Base-by-base conservation (phyloP, 495 filamentous ascomycete species). In the Pyrenopolyporus hunteri region DNA sequence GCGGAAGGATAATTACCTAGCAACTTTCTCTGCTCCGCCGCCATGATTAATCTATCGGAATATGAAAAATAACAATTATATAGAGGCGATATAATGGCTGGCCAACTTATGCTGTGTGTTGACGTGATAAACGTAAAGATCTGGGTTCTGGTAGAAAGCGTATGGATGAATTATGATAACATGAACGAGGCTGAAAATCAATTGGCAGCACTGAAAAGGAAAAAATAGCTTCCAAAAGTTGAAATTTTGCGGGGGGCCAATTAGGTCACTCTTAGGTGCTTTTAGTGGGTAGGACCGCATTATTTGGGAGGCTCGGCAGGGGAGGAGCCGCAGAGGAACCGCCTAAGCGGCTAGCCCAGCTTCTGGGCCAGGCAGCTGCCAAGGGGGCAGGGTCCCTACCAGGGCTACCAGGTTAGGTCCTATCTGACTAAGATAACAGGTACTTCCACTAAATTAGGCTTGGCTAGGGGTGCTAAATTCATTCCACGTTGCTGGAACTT, bases 21-120 rank as follows among this genome's bases (percentile, higher is more conserved):
- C 83, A 96, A 86, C 83, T 93, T 94, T 73, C 93, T 83, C 75
- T 96, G 92, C 84, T 97, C 93, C 45, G 92, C 91, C 52, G 92
- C 92, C 93, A 97, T 97, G 40, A 26, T 83, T 4, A 29, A n/a
- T n/a, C n/a, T n/a, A n/a, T n/a, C n/a, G n/a, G n/a, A n/a, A n/a
- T n/a, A n/a, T n/a, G n/a, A n/a, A n/a, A n/a, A n/a, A n/a, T n/a
- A n/a, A n/a, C n/a, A n/a, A n/a, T n/a, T n/a, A n/a, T n/a, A n/a
- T n/a, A n/a, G n/a, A n/a, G n/a, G n/a, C n/a, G n/a, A n/a, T n/a
- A n/a, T n/a, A n/a, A n/a, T n/a, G n/a, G n/a, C n/a, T n/a, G n/a
- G n/a, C n/a, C n/a, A n/a, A n/a, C n/a, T n/a, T n/a, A n/a, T n/a
- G n/a, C n/a, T n/a, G n/a, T n/a, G 14, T 48, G 5, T 49, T 46